Conservation (phyloP, 345 rosid species). For the Dimocarpus longan region DNA sequence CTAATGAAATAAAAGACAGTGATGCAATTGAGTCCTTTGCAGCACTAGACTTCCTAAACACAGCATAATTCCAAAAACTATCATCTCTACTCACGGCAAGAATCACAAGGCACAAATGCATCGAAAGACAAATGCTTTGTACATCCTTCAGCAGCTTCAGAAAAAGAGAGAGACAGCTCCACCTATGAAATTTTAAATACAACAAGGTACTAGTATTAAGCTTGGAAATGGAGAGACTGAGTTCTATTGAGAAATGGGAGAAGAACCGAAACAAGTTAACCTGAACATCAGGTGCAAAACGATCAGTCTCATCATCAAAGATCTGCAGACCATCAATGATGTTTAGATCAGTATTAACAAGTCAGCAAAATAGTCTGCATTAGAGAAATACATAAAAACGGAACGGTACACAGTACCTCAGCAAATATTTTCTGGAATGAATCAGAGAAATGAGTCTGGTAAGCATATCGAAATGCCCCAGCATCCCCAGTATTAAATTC, state of each 20-base stretch:
- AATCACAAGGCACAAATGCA: constrained; percentile 79
- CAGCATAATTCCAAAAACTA: neutral
- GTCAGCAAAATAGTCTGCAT: constrained; percentile 15
- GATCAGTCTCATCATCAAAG: constrained; percentile 61
- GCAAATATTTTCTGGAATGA: constrained; percentile 88
- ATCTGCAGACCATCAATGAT: constrained; percentile 49
- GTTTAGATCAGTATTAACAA: constrained; percentile 22
- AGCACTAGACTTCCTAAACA: constrained; percentile 6
- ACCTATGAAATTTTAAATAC: constrained; percentile 40
- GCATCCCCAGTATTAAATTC: constrained; percentile 55
- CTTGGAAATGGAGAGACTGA: constrained; percentile 19
- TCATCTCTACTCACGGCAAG: constrained; percentile 62
- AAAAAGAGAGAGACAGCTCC: constrained; percentile 72
- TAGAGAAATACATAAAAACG: constrained; percentile 10
- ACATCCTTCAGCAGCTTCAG: constrained; percentile 89
- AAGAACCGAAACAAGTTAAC: constrained; percentile 40
- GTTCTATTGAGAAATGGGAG: constrained; percentile 13
- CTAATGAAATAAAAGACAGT: neutral
- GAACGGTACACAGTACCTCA: constrained; percentile 49
- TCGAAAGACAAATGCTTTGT: constrained; percentile 71
- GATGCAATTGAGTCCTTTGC: constrained; percentile 1
- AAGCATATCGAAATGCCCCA: constrained; percentile 55
- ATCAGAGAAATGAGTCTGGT: constrained; percentile 69
- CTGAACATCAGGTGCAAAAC: constrained; percentile 65
- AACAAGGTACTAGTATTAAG: constrained; percentile 24